Evolutionary conservation across 106 monocot genomes (phyloP), one percentile per base, ranked within the genome.

Genomic region (Apostasia shenzhenica): DNA sequence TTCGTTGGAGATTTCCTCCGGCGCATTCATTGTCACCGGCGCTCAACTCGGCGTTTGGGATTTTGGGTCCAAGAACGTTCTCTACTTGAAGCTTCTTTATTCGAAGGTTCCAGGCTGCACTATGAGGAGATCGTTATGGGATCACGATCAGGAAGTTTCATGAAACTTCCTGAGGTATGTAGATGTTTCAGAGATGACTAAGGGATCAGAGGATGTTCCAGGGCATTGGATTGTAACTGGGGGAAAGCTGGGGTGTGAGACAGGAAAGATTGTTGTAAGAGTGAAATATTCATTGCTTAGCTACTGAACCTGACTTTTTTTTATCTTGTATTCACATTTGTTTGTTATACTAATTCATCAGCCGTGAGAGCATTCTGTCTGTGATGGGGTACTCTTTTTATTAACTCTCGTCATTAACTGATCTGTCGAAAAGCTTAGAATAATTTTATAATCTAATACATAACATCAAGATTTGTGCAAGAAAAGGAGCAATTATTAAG

Each of bases 191-290:
- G 93, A 94, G 78, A 82, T 86, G 80, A 51, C 48, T 26, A 86
- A 78, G 66, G 93, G 89, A 1, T 84, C 93, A 8, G 83, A 94
- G 7, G 86, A 94, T 54, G 61, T 57, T 1, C 94, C 90, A 0
- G 94, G 89, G 50, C 94, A 94, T 67, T 93, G 93, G 93, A 55
- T 93, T 67, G 86, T 93, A 39, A 93, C 89, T 0, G 93, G 93
- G 0, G 86, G 83, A 8, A 93, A 94, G 77, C 84, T 94, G 41
- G 86, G 94, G 13, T 75, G 86, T 41, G 90, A 94, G 72, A 89
- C 78, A 78, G 90, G 89, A 52, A 89, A 78, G 74, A 80, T 94
- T 73, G 77, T 82, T 75, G 69, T 89, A 73, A 84, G 90, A 61
- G 72, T 90, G n/a, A 94, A 94, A 63, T 94, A 90, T 77, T 89